Conservation (phyloP, 2,329 filamentous ascomycete genomes). For the Penicillium capsulatum region DNA sequence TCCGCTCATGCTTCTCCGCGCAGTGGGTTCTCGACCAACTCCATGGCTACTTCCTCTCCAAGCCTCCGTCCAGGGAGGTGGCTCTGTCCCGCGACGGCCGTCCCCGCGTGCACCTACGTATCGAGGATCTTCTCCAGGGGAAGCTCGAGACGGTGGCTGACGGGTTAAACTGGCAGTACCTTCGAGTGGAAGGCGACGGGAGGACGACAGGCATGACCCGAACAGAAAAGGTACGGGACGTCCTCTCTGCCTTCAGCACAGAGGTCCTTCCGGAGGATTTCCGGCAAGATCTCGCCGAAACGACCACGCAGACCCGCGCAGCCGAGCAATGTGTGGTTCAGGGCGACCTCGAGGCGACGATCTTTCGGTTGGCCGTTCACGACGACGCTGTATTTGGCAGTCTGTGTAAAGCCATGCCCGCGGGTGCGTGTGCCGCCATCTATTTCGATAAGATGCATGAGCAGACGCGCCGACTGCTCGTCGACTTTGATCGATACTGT, state of each 20-base stretch:
- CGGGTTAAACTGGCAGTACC: slow-evolving; percentile 34
- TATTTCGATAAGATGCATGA: slow-evolving; percentile 44
- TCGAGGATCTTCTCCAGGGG: slow-evolving; percentile 32
- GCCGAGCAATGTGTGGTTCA: slow-evolving; percentile 44
- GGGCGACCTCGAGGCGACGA: slow-evolving; percentile 43
- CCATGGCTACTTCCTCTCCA: slow-evolving; percentile 33
- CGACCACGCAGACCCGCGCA: slow-evolving; percentile 30
- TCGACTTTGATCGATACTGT: slow-evolving; percentile 41
- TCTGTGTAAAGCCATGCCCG: slow-evolving; percentile 42
- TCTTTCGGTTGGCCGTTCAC: slow-evolving; percentile 44
- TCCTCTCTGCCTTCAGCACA: slow-evolving; percentile 44
- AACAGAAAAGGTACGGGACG: slow-evolving; percentile 41
- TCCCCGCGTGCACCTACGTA: slow-evolving; percentile 26
- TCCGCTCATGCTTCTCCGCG: neutral
- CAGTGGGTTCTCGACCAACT: slow-evolving; percentile 44
- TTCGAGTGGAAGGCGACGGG: slow-evolving; percentile 24
- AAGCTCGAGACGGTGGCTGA: slow-evolving; percentile 33
- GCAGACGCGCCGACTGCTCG: slow-evolving; percentile 32
- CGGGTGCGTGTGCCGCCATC: slow-evolving; percentile 39
- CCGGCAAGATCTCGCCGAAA: slow-evolving; percentile 38
- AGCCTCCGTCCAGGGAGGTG: slow-evolving; percentile 26
- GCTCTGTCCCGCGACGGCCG: slow-evolving; percentile 32
- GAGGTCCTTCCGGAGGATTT: slow-evolving; percentile 42
- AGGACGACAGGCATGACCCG: slow-evolving; percentile 31
- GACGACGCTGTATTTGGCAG: slow-evolving; percentile 42